A percentile compares a stretch with the other conserved stretches of the same genome.
Conservation (phyloP, 2,329 filamentous ascomycete species). For the Diplodia scrobiculata region DNA sequence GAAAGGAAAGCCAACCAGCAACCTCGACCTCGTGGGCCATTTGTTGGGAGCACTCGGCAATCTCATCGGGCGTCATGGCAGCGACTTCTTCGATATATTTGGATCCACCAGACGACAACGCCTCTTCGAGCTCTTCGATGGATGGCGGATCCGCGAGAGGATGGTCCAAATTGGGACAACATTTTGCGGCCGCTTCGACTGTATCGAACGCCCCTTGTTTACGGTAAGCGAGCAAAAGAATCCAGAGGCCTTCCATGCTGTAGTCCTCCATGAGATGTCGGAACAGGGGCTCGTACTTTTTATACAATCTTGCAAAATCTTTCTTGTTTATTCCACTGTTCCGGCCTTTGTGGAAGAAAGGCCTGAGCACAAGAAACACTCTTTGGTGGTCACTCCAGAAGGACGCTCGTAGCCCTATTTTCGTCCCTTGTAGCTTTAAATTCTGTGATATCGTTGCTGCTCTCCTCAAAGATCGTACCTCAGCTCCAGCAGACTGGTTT, state of each 20-base stretch:
- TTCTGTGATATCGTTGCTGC: no score
- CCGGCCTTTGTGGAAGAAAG: neutral
- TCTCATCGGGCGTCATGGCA: neutral
- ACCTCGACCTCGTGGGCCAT: neutral
- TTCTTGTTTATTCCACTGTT: neutral
- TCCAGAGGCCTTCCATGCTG: neutral
- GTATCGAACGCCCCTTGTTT: neutral
- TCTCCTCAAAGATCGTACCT: no score
- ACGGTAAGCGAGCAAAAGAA: neutral
- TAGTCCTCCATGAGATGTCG: neutral
- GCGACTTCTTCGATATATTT: neutral
- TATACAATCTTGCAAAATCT: accelerated
- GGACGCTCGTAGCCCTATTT: no score
- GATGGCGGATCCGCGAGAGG: neutral
- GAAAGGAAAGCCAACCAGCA: neutral
- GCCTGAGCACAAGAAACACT: neutral
- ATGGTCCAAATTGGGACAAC: neutral
- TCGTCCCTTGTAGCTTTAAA: no score
- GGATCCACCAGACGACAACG: neutral
- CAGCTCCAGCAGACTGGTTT: no score
- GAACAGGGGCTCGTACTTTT: neutral
- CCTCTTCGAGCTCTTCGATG: neutral
- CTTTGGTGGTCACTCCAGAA: neutral
- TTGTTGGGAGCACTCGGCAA: neutral
- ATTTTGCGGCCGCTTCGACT: neutral